Evolutionary conservation across 1,139 yeast species (phyloP), one percentile per base, ranked within the genome.

Genomic region (Geotrichum australiense): DNA sequence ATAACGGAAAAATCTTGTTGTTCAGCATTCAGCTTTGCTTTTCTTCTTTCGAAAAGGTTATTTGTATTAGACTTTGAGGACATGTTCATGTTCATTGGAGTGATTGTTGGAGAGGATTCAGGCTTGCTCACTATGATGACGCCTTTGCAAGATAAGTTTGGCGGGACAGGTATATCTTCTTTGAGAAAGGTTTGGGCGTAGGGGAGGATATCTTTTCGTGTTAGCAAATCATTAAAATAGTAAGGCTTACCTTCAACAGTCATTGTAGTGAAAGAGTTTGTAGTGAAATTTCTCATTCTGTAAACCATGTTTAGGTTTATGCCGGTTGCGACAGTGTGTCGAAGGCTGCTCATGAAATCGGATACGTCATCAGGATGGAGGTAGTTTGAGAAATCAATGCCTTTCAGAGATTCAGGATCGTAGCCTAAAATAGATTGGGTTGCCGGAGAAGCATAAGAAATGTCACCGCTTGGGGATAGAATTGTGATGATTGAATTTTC

Each of bases 11-110:
- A 4, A 14, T 34, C 34, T 11, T 21, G 30, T 12, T 39, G 32
- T 5, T 40, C 46, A 11, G 30, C n/a, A n/a, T n/a, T 18, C n/a
- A 18, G 12, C 29, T 43, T 43, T 26, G 43, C 43, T 28, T 43
- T 43, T 8, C 46, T 32, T 16, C 46, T 41, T 25, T 31, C 38
- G 37, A 42, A 43, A 6, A 43, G 35, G 27, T 25, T 41, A 20
- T 31, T 30, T 5, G 40, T 26, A 26, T 12, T n/a, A 19, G 34
- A 24, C 4, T 22, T 24, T 23, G 14, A 19, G 20, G 14, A 18
- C 12, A 31, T 24, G 14, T 32, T 10, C n/a, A 40, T 18, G 24
- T 34, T 39, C n/a, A 29, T 30, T 6, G 43, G 43, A 12, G 43
- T 41, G 25, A 41, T 35, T 6, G 40, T 37, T 3, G 41, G 41